Evolutionary conservation across 352 stramenopile genomes (phyloP).

Genomic region (Phytophthora palmivora): DNA sequence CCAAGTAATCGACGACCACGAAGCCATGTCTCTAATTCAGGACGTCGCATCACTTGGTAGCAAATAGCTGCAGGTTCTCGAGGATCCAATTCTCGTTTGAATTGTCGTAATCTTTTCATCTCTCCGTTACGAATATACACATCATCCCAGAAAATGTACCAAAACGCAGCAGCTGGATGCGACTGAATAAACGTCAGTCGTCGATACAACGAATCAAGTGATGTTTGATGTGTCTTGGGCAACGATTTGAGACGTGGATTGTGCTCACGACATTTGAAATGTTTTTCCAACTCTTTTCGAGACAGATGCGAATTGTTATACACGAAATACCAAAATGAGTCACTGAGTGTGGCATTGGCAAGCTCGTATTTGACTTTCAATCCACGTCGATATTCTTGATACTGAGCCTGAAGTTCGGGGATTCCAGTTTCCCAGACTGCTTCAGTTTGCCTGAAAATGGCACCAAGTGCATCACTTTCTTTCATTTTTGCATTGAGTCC

Average conservation of each 20-base stretch:
- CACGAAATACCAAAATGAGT: constrained; percentile 10
- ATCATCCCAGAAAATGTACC: constrained; percentile 64
- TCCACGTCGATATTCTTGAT: not conserved
- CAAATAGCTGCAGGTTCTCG: constrained; percentile 34
- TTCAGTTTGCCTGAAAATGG: not conserved
- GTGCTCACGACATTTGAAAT: not conserved
- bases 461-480: not conserved
- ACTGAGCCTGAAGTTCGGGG: not conserved
- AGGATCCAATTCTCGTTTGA: constrained; percentile 36
- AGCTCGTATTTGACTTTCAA: not conserved
- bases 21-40: constrained; percentile 41
- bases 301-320: constrained; percentile 2
- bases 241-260: not conserved
- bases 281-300: not conserved
- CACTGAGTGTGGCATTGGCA: not conserved
- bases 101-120: constrained; percentile 34
- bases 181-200: constrained; percentile 39
- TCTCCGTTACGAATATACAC: constrained; percentile 44
- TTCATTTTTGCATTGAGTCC: not conserved
- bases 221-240: constrained; percentile 4
- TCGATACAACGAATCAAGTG: constrained; percentile 23
- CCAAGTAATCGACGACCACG: constrained; percentile 15
- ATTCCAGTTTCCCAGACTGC: not conserved
- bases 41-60: constrained; percentile 43
- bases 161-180: constrained; percentile 39